Evolutionary conservation across 208 protist genomes (phyloP).

Genomic region (Crithidia sp.): DNA sequence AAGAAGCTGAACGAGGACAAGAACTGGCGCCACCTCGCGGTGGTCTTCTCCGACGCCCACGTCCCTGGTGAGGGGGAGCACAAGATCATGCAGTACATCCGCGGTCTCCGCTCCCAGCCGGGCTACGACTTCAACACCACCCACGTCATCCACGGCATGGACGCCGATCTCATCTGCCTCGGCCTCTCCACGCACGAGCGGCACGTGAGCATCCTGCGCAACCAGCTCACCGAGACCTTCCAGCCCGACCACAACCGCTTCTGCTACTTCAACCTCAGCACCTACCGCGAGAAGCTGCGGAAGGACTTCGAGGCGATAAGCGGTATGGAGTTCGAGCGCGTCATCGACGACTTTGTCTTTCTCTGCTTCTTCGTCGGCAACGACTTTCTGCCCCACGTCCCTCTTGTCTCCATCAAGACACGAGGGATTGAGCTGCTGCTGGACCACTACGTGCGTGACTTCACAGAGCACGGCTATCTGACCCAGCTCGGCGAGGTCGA

Average conservation of each 20-base stretch:
- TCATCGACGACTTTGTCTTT: constrained; percentile 99
- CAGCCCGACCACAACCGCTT: constrained; percentile 77
- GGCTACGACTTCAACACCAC: constrained; percentile 96
- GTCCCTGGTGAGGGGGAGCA: constrained; percentile 98
- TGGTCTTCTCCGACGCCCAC: constrained; percentile 97
- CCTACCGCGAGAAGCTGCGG: constrained; percentile 72
- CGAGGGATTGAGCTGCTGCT: constrained; percentile 96
- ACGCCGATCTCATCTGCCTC: constrained; percentile 99
- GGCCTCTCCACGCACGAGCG: constrained; percentile 98
- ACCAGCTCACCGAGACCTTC: constrained; percentile 94
- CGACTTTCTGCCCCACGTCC: constrained; percentile 99
- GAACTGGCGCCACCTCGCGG: constrained; percentile 91
- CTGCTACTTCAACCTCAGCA: constrained; percentile 88
- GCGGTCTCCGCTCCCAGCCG: constrained; percentile 80
- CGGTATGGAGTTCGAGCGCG: constrained; percentile 95
- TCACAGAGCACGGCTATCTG: constrained; percentile 79
- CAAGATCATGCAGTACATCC: constrained; percentile 96
- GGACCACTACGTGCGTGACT: constrained; percentile 85
- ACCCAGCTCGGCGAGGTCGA: constrained; percentile 88
- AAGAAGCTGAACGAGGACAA: constrained; percentile 95
- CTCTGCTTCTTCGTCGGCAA: constrained; percentile 99
- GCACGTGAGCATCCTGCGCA: constrained; percentile 97
- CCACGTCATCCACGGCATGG: constrained; percentile 99
- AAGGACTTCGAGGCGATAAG: constrained; percentile 81
- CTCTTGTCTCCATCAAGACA: constrained; percentile 97